Evolutionary conservation across 371 early-diverging fungal genomes (phyloP).

Genomic region (Coemansia sp.): DNA sequence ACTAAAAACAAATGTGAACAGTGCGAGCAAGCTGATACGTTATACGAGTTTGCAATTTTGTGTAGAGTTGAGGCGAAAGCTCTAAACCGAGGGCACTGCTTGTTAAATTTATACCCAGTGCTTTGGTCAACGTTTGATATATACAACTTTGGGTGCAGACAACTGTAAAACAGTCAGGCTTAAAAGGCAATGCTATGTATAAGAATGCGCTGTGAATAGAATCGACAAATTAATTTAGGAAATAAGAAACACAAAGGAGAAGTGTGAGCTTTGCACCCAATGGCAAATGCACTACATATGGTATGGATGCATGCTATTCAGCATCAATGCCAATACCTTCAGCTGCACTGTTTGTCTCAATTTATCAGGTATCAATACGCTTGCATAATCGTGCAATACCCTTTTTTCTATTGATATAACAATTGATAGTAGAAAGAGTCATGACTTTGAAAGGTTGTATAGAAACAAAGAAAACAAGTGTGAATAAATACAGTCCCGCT

Average conservation of each 20-base stretch:
- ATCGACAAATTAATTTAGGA: neutral
- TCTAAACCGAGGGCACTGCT: neutral
- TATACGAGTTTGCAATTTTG: neutral
- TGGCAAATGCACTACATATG: neutral
- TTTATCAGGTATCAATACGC: neutral
- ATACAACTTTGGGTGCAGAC: neutral
- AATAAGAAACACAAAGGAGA: neutral
- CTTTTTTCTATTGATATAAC: neutral
- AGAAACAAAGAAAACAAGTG: neutral
- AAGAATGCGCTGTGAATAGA: neutral
- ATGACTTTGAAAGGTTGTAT: neutral
- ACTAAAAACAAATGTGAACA: neutral
- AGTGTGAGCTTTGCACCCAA: neutral
- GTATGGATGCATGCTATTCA: neutral
- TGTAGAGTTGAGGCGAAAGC: neutral
- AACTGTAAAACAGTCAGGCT: neutral
- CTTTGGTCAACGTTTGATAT: neutral
- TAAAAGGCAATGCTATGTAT: neutral
- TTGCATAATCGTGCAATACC: neutral
- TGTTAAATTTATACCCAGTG: neutral
- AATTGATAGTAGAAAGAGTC: slow-evolving; percentile 1
- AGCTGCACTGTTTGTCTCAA: neutral
- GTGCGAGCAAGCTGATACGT: neutral
- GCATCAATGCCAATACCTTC: neutral
- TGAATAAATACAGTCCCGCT: neutral